Evolutionary conservation across 2,329 filamentous ascomycete species (phyloP).

Genomic region (Sporothrix humicola): DNA sequence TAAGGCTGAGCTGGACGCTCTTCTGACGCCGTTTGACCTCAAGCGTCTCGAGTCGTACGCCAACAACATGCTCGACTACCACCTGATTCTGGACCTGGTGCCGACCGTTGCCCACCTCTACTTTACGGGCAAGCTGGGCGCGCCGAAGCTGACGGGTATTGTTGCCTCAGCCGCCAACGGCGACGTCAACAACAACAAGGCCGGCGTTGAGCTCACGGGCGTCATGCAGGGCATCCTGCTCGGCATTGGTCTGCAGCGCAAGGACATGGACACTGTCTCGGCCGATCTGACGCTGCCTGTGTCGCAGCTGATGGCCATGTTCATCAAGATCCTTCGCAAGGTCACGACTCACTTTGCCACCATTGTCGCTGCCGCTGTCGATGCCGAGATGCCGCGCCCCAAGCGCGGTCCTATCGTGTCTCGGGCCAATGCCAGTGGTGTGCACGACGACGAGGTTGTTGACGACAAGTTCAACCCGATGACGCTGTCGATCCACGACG

Average conservation of each 20-base stretch:
- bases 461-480: constrained; percentile 73
- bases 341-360: constrained; percentile 77
- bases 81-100: constrained; percentile 92
- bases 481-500: constrained; percentile 74
- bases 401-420: constrained; percentile 58
- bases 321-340: constrained; percentile 94
- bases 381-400: constrained; percentile 66
- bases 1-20: constrained; percentile 75
- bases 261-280: constrained; percentile 80
- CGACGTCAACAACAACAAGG: constrained; percentile 5
- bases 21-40: constrained; percentile 89
- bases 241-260: constrained; percentile 89
- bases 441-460: constrained; percentile 71
- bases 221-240: constrained; percentile 86
- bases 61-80: constrained; percentile 97
- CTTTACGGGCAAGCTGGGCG: constrained; percentile 77
- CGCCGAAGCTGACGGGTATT: constrained; percentile 13
- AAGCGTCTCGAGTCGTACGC: constrained; percentile 95
- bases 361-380: constrained; percentile 75
- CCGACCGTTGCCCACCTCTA: constrained; percentile 82
- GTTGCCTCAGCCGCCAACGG: constrained; percentile 3
- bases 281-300: constrained; percentile 76
- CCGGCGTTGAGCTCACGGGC: constrained; percentile 72
- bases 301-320: constrained; percentile 90
- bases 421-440: constrained; percentile 63